A percentile compares a stretch with the other conserved stretches of the same genome.
phyloP scores from a whole-genome alignment of 768 basidiomycete genomes.

The Kwoniella sp. region DNA sequence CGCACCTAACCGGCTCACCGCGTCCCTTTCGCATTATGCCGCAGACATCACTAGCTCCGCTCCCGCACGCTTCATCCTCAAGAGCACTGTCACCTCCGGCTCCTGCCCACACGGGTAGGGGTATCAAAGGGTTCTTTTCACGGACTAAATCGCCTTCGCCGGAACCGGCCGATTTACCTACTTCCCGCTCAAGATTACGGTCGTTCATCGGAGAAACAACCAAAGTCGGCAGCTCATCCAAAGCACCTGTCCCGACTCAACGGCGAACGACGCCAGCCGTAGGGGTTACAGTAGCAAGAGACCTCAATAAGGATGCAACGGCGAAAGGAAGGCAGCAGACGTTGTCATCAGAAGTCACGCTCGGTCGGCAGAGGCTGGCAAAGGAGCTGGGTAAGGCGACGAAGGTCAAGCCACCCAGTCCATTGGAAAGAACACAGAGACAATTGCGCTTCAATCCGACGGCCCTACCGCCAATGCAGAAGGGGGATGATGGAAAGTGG shows the following conservation, averaged over 20 bases:
- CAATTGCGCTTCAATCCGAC: slow-evolving; percentile 30
- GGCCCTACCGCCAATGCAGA: slow-evolving; percentile 36
- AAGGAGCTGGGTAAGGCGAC: slow-evolving; percentile 2
- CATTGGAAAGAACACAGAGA: slow-evolving; percentile 15
- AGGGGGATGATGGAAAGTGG: slow-evolving; percentile 46
- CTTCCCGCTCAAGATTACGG: slow-evolving; percentile 18
- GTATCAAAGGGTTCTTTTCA: slow-evolving; percentile 31
- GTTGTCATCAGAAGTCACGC: slow-evolving; percentile 14
- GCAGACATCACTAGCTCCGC: neutral
- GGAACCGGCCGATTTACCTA: slow-evolving; percentile 18
- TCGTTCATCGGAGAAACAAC: slow-evolving; percentile 23
- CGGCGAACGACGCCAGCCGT: neutral
- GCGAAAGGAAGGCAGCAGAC: slow-evolving; percentile 15
- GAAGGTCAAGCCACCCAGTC: neutral
- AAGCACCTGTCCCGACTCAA: neutral
- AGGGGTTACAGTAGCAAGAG: neutral
- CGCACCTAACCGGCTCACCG: neutral
- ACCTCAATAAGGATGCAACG: neutral
- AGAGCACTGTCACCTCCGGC: slow-evolving; percentile 3
- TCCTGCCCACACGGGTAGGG: slow-evolving; percentile 15
- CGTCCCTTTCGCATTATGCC: neutral
- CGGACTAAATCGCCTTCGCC: slow-evolving; percentile 24
- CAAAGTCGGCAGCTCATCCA: slow-evolving; percentile 6
- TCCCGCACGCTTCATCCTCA: slow-evolving; percentile 13
- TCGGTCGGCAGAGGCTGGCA: slow-evolving; percentile 1